Evolutionary conservation across 83 land plant species (phyloP).

Genomic region (Thuja plicata): DNA sequence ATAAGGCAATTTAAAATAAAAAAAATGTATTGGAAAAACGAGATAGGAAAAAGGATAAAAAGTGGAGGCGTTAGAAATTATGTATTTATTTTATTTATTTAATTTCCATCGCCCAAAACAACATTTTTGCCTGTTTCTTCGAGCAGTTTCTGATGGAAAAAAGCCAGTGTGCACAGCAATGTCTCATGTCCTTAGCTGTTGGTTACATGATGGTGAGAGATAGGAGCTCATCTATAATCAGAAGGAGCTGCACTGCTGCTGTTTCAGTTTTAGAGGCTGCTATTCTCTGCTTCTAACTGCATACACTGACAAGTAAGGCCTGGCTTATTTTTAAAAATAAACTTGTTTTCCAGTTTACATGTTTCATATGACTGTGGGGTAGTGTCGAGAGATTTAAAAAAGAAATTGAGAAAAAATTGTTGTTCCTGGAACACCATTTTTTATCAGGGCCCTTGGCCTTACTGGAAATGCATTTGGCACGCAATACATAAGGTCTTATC

Average conservation of each 20-base stretch:
- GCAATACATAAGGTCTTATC: background rate
- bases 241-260: background rate
- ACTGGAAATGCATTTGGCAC: background rate
- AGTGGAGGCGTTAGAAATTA: slow-evolving; percentile 9
- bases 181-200: background rate
- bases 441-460: background rate
- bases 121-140: background rate
- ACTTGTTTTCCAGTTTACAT: background rate
- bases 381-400: background rate
- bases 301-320: background rate
- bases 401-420: background rate
- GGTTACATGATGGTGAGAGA: background rate
- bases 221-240: background rate
- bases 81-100: slow-evolving; percentile 1
- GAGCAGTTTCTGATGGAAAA: background rate
- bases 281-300: background rate
- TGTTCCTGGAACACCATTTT: background rate
- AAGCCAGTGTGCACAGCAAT: background rate
- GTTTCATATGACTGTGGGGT: background rate
- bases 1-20: background rate
- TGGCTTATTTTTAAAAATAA: background rate
- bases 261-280: background rate
- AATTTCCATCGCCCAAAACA: background rate
- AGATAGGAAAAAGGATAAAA: background rate
- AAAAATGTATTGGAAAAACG: background rate